These are phyloP conservation scores for Tulasnella sp. DNA, from an alignment of 768 basidiomycete genomes.

Conservation along the genomic window DNA sequence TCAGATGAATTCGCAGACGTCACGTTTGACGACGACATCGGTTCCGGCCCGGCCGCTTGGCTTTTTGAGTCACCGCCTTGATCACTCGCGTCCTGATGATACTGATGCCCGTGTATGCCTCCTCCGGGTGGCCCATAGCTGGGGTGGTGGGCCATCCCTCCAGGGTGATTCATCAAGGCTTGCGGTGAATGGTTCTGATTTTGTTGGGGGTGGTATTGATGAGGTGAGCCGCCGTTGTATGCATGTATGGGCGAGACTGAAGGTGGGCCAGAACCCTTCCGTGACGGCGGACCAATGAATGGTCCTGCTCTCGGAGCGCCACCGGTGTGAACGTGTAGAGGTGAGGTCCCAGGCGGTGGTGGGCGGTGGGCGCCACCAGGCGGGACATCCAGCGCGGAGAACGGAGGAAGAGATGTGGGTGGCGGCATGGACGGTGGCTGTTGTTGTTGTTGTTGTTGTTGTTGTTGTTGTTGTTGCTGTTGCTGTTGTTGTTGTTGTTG, in stretches of 20 bases:
- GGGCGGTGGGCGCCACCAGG: not conserved
- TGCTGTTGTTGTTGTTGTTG: slow-evolving; percentile 8
- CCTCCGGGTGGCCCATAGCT: not conserved
- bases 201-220: not conserved
- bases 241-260: not conserved
- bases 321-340: too few species aligned
- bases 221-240: not conserved
- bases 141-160: too few species aligned
- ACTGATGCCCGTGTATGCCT: too few species aligned
- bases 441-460: slow-evolving; percentile 10
- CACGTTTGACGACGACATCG: slow-evolving; percentile 51
- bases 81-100: too few species aligned
- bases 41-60: slow-evolving; percentile 37
- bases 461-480: slow-evolving; percentile 8
- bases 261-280: not conserved
- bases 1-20: slow-evolving; percentile 76
- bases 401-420: slow-evolving; percentile 16
- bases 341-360: not conserved
- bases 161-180: not conserved
- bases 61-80: not conserved
- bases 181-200: slow-evolving; percentile 1
- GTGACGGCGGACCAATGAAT: not conserved
- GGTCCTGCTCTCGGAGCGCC: not conserved
- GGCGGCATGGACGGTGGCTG: slow-evolving; percentile 13
- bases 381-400: slow-evolving; percentile 18